Base-by-base conservation (phyloP, 2,329 filamentous ascomycete species). In the Aureobasidium vineae region DNA sequence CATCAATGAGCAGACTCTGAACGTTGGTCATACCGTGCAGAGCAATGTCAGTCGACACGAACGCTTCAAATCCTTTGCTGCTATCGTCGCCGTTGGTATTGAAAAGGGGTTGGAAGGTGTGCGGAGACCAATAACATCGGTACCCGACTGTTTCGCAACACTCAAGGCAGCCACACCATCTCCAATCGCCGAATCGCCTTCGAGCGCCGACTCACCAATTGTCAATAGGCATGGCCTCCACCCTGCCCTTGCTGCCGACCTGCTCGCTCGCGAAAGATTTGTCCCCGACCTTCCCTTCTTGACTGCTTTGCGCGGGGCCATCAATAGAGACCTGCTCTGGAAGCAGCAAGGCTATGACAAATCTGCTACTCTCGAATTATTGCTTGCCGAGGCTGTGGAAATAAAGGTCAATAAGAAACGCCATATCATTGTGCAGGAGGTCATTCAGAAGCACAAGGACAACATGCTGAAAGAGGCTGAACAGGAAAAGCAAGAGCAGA, bases 11-110 rank as follows among this genome's bases (percentile, higher is more conserved):
- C 2, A 19, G 5, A 45, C 8, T 8, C 23, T 40, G 21, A 26
- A 26, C 3, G 19, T 63, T 5, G 38, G 38, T 7, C 15, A 45
- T 6, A n/a, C 10, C 15, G 21, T 33, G 38, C 19, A 41, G 38
- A 41, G 38, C 38, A 19, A 19, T 41, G 16, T 41, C 38, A 61
- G 57, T 38, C 26, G 57, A 38, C 11, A 38, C 4, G n/a, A 50
- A 16, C 45, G 38, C 33, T 63, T 63, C 36, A 41, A 63, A n/a
- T 13, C 47, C 8, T 8, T 52, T n/a, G 60, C 60, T 6, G 33
- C 36, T 16, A 41, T 52, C 3, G 26, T 52, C 4, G 60, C 60
- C 11, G 16, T 53, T 3, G 47, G 21, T 3, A 49, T 61, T 5
- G 40, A 21, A 2, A 4, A 36, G 16, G 28, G 11, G 4, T 5